Evolutionary conservation across 352 stramenopile genomes (phyloP).

Genomic region (Pythium rhizo-oryzae): DNA sequence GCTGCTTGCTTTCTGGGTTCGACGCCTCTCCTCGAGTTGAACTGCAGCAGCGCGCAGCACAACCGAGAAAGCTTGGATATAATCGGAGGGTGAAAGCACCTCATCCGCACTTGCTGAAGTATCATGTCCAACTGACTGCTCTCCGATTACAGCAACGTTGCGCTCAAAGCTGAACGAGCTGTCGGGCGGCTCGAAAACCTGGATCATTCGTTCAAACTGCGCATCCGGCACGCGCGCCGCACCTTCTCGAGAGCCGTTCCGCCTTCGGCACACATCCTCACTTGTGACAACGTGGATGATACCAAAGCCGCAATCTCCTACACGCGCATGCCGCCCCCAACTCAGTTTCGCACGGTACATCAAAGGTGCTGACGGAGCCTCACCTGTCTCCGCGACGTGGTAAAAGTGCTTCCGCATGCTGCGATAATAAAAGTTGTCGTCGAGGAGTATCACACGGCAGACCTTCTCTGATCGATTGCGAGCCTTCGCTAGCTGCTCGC

Average conservation of each 20-base stretch:
- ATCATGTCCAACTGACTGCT: too few relatives aligned
- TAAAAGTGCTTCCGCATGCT: slow-evolving; percentile 74
- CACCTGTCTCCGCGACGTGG: slow-evolving; percentile 53
- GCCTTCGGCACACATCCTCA: slow-evolving; percentile 33
- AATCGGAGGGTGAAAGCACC: background rate
- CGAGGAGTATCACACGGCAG: slow-evolving; percentile 53
- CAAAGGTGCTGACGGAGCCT: background rate
- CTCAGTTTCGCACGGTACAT: background rate
- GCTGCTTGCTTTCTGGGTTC: background rate
- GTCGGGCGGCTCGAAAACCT: slow-evolving; percentile 44
- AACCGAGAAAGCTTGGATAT: background rate
- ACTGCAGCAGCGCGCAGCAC: background rate
- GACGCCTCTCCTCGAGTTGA: background rate
- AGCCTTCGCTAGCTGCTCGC: slow-evolving; percentile 12
- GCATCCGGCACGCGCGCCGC: slow-evolving; percentile 40
- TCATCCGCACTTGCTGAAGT: background rate
- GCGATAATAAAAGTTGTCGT: slow-evolving; percentile 74
- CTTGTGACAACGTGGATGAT: slow-evolving; percentile 22
- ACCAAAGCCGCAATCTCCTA: slow-evolving; percentile 17
- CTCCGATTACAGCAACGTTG: slow-evolving; percentile 24
- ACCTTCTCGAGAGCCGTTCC: slow-evolving; percentile 41
- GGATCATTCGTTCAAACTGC: slow-evolving; percentile 52
- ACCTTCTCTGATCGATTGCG: background rate
- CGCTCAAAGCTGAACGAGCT: slow-evolving; percentile 8
- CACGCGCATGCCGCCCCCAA: background rate